Percentiles rank a stretch among this genome's conserved stretches.
These are phyloP conservation scores for Plasmodium cynomolgi DNA, from an alignment of 169 alveolate genomes.

Conservation along the genomic window DNA sequence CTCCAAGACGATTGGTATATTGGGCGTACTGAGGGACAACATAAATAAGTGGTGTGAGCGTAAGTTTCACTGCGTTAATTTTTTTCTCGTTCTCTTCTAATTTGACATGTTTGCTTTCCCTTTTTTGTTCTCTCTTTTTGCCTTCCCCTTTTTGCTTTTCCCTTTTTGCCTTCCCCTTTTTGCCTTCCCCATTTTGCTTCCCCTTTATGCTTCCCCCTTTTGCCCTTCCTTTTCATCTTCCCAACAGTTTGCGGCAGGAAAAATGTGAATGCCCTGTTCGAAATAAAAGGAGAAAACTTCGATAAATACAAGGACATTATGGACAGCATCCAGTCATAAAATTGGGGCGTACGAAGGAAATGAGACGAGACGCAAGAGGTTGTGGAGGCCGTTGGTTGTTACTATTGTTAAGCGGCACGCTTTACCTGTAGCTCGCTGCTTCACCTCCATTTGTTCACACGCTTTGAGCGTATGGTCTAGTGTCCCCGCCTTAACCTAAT, in stretches of 20 bases:
- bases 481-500: not conserved
- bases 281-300: slow-evolving; percentile 62
- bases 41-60: slow-evolving; percentile 74
- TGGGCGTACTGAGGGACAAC: slow-evolving; percentile 67
- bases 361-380: not conserved
- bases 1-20: slow-evolving; percentile 68
- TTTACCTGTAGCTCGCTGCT: not conserved
- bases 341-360: not conserved
- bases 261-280: slow-evolving; percentile 71
- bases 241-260: slow-evolving; percentile 62
- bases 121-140: not conserved
- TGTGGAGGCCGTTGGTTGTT: not conserved
- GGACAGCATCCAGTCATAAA: slow-evolving; percentile 54
- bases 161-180: not conserved
- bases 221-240: not conserved
- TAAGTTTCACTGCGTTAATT: slow-evolving; percentile 3
- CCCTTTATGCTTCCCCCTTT: not conserved
- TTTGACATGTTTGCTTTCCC: not conserved
- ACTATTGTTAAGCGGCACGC: not conserved
- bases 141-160: not conserved
- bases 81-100: not conserved
- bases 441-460: not conserved
- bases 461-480: not conserved
- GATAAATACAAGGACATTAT: slow-evolving; percentile 57
- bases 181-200: not conserved